Evolutionary conservation across 2,329 filamentous ascomycete species (phyloP).

Genomic region (Achaetomium macrosporum): DNA sequence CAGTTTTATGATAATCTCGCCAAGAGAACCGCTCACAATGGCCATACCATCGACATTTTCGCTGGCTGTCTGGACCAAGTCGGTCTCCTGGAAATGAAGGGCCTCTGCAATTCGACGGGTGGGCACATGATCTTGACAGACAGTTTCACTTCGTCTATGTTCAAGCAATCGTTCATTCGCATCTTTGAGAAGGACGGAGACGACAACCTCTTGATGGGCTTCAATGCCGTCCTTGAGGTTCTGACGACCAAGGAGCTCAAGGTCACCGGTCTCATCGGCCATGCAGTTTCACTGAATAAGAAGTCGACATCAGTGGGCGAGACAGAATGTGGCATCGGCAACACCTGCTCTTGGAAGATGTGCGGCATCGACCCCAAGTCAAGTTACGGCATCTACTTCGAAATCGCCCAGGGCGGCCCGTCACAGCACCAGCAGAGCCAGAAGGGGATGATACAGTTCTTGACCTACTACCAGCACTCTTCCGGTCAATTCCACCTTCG

Average conservation of each 20-base stretch:
- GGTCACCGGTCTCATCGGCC: constrained; percentile 93
- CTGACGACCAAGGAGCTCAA: constrained; percentile 97
- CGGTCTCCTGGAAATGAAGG: constrained; percentile 96
- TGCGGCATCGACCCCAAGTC: constrained; percentile 92
- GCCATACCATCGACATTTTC: constrained; percentile 96
- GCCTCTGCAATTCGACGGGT: constrained; percentile 89
- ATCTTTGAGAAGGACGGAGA: constrained; percentile 96
- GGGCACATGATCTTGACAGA: constrained; percentile 98
- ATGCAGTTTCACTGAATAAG: constrained; percentile 95
- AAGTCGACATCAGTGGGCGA: constrained; percentile 96
- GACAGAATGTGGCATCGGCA: constrained; percentile 96
- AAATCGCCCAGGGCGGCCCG: constrained; percentile 90
- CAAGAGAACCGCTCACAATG: constrained; percentile 91
- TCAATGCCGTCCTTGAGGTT: constrained; percentile 93
- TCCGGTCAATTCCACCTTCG: constrained; percentile 93
- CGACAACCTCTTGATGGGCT: constrained; percentile 94
- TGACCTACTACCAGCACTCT: constrained; percentile 98
- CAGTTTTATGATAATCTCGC: constrained; percentile 93
- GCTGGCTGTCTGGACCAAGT: constrained; percentile 97
- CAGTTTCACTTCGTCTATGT: constrained; percentile 98
- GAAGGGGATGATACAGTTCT: constrained; percentile 94
- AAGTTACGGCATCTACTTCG: constrained; percentile 95
- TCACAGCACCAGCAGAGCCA: constrained; percentile 80
- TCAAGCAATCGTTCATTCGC: constrained; percentile 95
- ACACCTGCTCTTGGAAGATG: constrained; percentile 99